Conservation (phyloP, 2,329 filamentous ascomycete species). For the Pseudofabraea citricarpa region DNA sequence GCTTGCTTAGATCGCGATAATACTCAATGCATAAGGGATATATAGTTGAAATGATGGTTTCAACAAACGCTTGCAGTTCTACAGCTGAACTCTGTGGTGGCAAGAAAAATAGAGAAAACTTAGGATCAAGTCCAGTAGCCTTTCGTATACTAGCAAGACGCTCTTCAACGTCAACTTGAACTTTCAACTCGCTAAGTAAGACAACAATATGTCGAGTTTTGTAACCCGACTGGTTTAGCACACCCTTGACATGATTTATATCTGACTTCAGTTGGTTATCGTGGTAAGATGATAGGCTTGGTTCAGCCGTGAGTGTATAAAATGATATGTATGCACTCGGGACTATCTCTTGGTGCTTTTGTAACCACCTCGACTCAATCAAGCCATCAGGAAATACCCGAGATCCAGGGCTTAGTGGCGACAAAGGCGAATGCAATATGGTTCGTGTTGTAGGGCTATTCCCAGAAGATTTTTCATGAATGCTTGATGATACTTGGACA, state of each 20-base stretch:
- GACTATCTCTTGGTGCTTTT: constrained; percentile 81
- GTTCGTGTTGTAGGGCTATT: constrained; percentile 39
- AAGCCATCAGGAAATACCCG: constrained; percentile 85
- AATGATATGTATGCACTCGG: constrained; percentile 79
- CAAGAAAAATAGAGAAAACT: constrained; percentile 76
- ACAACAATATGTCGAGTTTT: constrained; percentile 75
- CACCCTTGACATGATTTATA: constrained; percentile 70
- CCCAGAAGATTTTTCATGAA: constrained; percentile 26
- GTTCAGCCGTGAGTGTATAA: constrained; percentile 70
- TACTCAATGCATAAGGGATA: constrained; percentile 79
- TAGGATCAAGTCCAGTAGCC: constrained; percentile 75
- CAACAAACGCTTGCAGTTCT: constrained; percentile 70
- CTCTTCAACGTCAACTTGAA: constrained; percentile 63
- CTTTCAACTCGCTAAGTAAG: constrained; percentile 62
- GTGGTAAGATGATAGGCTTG: constrained; percentile 68
- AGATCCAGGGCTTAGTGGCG: constrained; percentile 80
- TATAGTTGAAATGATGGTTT: constrained; percentile 66
- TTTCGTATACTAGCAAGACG: constrained; percentile 74
- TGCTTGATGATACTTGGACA: constrained; percentile 46
- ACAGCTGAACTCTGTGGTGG: constrained; percentile 66
- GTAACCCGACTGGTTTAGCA: constrained; percentile 65
- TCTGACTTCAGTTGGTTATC: constrained; percentile 87
- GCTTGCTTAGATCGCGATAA: constrained; percentile 90
- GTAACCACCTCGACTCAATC: constrained; percentile 75
- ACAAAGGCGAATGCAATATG: constrained; percentile 84